Percentiles rank a stretch among this genome's conserved stretches.
Conservation (phyloP, 2,329 filamentous ascomycete genomes). For the Tetracladium maxilliforme region DNA sequence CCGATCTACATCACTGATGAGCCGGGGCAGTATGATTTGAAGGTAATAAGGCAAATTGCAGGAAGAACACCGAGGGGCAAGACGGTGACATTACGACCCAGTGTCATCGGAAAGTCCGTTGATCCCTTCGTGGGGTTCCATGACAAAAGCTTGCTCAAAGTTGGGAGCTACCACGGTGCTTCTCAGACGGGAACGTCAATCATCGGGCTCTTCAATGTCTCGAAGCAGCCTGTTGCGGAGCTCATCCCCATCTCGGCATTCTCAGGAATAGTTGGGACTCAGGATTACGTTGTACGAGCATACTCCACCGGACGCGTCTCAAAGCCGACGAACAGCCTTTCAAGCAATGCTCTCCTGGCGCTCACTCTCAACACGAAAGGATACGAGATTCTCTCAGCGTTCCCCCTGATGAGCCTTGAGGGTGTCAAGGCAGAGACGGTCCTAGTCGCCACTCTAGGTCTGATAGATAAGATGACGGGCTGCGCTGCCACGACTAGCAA, state of each 20-base stretch:
- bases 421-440: slow-evolving; percentile 21
- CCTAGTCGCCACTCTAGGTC: slow-evolving; percentile 55
- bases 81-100: slow-evolving; percentile 71
- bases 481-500: slow-evolving; percentile 58
- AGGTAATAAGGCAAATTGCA: slow-evolving; percentile 68
- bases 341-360: slow-evolving; percentile 36
- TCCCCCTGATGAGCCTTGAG: slow-evolving; percentile 40
- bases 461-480: slow-evolving; percentile 82
- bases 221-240: slow-evolving; percentile 44
- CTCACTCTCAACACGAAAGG: slow-evolving; percentile 35
- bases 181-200: slow-evolving; percentile 58
- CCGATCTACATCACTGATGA: slow-evolving; percentile 91
- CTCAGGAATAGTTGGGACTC: slow-evolving; percentile 45
- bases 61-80: slow-evolving; percentile 55
- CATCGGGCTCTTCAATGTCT: slow-evolving; percentile 75
- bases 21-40: slow-evolving; percentile 65
- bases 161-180: slow-evolving; percentile 63
- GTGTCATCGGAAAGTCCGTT: slow-evolving; percentile 55
- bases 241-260: slow-evolving; percentile 59
- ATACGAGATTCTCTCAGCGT: slow-evolving; percentile 72
- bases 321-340: slow-evolving; percentile 26
- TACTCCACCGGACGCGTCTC: slow-evolving; percentile 54
- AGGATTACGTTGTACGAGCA: slow-evolving; percentile 57
- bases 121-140: slow-evolving; percentile 65
- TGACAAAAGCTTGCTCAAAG: slow-evolving; percentile 57